A percentile compares a stretch with the other conserved stretches of the same genome.
Conservation (phyloP, 2,329 filamentous ascomycete species). For the Chaetomium olivaceum region DNA sequence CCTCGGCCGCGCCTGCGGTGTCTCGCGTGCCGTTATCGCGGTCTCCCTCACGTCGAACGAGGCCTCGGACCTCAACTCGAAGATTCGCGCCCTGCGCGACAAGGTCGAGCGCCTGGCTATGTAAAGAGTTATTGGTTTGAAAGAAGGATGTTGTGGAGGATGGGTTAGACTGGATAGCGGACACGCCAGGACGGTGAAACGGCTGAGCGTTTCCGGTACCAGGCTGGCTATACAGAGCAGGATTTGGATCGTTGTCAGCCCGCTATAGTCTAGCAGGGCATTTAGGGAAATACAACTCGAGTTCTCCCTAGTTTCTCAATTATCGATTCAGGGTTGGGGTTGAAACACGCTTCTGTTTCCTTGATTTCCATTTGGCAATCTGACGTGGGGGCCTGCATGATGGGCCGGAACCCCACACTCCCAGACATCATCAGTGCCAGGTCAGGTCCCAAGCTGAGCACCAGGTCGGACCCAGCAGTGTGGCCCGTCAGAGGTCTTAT, state of each 20-base stretch:
- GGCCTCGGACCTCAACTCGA: conserved; percentile 79
- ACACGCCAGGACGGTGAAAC: conserved; percentile 9
- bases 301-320: neutral
- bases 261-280: conserved; percentile 10
- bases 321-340: conserved; percentile 23
- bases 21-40: conserved; percentile 83
- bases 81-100: conserved; percentile 87
- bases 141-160: neutral
- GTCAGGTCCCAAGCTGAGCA: conserved; percentile 1
- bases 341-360: neutral
- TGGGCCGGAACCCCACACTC: conserved; percentile 21
- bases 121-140: conserved; percentile 47
- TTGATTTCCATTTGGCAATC: conserved; percentile 8
- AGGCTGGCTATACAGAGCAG: conserved; percentile 6
- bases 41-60: conserved; percentile 90
- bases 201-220: neutral
- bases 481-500: conserved; percentile 1
- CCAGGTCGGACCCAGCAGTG: neutral
- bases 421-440: conserved; percentile 23
- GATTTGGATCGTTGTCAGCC: neutral
- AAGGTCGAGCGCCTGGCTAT: conserved; percentile 96
- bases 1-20: conserved; percentile 86
- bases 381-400: conserved; percentile 12
- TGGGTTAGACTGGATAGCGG: neutral
- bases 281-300: conserved; percentile 10